phyloP scores from a whole-genome alignment of 2,329 filamentous ascomycete species.

The Chaetomium sp. region DNA sequence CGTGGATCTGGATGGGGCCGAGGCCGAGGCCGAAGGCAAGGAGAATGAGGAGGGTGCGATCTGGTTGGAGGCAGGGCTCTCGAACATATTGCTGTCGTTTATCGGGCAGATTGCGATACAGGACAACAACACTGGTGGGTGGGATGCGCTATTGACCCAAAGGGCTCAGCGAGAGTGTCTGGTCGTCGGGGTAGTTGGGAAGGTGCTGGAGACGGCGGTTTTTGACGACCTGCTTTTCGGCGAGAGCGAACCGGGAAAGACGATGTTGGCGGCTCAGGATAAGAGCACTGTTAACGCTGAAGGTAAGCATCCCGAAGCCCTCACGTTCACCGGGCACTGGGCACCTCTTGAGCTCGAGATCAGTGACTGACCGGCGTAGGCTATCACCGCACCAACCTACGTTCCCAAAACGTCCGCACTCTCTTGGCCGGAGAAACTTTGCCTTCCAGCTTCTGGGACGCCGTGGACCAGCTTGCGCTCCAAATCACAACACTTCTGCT shows the following conservation, averaged over 20 bases:
- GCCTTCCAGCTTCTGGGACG: conserved; percentile 32
- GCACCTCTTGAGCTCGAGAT: neutral
- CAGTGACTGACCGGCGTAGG: conserved; percentile 24
- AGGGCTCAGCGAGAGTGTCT: conserved; percentile 29
- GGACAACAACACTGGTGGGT: conserved; percentile 30
- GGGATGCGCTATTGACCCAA: conserved; percentile 31
- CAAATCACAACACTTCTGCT: conserved; percentile 31
- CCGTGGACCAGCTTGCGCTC: conserved; percentile 31
- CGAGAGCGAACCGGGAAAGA: conserved; percentile 23
- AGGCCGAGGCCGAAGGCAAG: conserved; percentile 5
- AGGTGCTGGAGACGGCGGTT: conserved; percentile 34
- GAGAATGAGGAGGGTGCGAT: neutral
- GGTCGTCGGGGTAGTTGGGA: conserved; percentile 32
- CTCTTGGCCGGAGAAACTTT: conserved; percentile 23
- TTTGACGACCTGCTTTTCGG: conserved; percentile 37
- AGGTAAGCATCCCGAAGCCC: conserved; percentile 1
- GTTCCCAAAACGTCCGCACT: conserved; percentile 26
- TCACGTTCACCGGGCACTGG: neutral
- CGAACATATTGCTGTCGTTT: conserved; percentile 31
- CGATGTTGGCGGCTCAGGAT: conserved; percentile 29
- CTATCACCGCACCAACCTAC: conserved; percentile 31
- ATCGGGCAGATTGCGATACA: conserved; percentile 29
- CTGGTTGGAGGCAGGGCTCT: conserved; percentile 22
- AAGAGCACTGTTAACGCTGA: conserved; percentile 22
- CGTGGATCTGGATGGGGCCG: neutral